Evolutionary conservation across 345 rosid genomes (phyloP), one percentile per base, ranked within the genome.

Genomic region (Arabidopsis suecica): DNA sequence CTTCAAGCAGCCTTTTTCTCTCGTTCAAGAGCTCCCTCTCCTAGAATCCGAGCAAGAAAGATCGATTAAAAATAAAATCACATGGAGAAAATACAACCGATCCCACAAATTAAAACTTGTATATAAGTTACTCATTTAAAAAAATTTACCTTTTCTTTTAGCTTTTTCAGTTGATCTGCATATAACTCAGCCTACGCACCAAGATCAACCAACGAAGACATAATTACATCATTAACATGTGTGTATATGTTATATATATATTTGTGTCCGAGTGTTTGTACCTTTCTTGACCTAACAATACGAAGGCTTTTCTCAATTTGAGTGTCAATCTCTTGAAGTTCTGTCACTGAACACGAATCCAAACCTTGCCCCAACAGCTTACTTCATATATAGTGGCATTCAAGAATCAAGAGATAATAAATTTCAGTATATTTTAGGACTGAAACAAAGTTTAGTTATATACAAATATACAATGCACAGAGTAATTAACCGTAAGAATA

Each of bases 271-370:
- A 16, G 18, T 28, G 32, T 9, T 6, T 16, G 57, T 80, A 86
- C 96, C 97, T 88, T 91, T 86, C 85, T 88, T 49, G 84, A 80
- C 79, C 97, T 85, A 41, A 89, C 74, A 38, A 16, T 82, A 47
- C 45, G 30, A 53, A 91, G 80, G 69, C 95, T 89, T 61, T 40
- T 80, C 81, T 83, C 90, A 9, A 89, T 79, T 74, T 88, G 87
- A 42, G 18, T 30, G 30, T 64, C 82, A 32, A 87, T 78, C 47
- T 78, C 78, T 25, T 79, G 81, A 72, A 89, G 87, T 56, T 89
- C 90, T 16, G 79, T 80, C 3, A 73, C 1, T 3, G 88, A 81
- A 70, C 89, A 86, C 2, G 86, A 80, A 53, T 20, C 83, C 61
- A 89, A 69, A 49, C 56, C 61, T 60, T 84, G 82, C 75, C 97